Conservation (phyloP, 2,329 filamentous ascomycete genomes). For the Mycosphaerella arachidis region DNA sequence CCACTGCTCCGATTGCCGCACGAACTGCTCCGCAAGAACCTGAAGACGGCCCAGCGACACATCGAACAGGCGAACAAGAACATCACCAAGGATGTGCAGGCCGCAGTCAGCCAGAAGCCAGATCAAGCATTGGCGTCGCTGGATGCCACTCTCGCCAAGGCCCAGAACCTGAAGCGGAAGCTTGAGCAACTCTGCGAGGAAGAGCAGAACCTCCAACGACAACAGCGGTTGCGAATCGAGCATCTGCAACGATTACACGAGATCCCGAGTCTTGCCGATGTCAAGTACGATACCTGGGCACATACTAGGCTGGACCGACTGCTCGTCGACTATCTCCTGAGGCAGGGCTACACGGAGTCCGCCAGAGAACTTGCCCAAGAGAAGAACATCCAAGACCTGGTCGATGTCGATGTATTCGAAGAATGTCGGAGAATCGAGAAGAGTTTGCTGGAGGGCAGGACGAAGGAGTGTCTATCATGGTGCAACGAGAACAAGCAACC, state of each 20-base stretch:
- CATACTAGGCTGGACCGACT: constrained; percentile 74
- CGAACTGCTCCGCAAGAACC: constrained; percentile 89
- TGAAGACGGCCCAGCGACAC: constrained; percentile 75
- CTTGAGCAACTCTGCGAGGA: constrained; percentile 72
- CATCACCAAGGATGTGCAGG: constrained; percentile 55
- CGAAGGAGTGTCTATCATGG: constrained; percentile 79
- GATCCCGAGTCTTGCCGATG: constrained; percentile 78
- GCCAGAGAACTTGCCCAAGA: constrained; percentile 70
- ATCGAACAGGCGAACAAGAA: constrained; percentile 67
- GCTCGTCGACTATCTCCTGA: constrained; percentile 85
- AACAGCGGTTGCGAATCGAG: constrained; percentile 69
- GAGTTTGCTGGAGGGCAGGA: constrained; percentile 63
- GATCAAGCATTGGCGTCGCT: constrained; percentile 74
- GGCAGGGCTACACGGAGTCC: constrained; percentile 75
- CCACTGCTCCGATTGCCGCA: constrained; percentile 87
- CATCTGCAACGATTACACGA: constrained; percentile 78
- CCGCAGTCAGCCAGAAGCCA: constrained; percentile 48
- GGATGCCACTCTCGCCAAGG: constrained; percentile 77
- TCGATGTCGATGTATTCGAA: constrained; percentile 84
- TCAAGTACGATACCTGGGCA: constrained; percentile 90
- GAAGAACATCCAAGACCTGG: constrained; percentile 71
- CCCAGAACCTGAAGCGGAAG: constrained; percentile 85
- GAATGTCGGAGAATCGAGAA: constrained; percentile 73
- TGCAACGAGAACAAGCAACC: constrained; percentile 91
- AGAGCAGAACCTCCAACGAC: constrained; percentile 69